phyloP scores from a whole-genome alignment of 2,329 filamentous ascomycete genomes.

The Scedosporium dehoogii region DNA sequence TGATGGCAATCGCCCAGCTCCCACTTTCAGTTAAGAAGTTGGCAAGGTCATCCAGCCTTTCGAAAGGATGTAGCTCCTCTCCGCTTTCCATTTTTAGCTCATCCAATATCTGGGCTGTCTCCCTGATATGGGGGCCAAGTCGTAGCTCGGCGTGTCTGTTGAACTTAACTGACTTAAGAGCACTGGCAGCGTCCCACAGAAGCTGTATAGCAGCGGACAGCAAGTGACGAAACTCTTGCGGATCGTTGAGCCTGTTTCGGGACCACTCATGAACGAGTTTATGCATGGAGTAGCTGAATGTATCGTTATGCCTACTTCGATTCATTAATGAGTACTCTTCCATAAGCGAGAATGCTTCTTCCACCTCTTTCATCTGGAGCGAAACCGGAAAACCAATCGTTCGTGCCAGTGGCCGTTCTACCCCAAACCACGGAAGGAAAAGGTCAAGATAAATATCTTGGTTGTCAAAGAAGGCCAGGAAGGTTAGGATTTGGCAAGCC shows the following conservation, averaged over 20 bases:
- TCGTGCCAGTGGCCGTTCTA: background rate
- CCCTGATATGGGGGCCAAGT: background rate
- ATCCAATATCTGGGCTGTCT: background rate
- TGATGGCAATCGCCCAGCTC: too few relatives aligned
- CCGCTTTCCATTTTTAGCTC: background rate
- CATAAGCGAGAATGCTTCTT: background rate
- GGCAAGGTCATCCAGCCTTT: too few relatives aligned
- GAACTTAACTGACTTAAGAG: background rate
- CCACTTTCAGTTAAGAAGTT: too few relatives aligned
- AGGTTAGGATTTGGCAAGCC: background rate
- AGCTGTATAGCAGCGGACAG: background rate
- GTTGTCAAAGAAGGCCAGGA: slow-evolving; percentile 1
- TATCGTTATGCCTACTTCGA: background rate
- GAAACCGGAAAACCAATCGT: background rate
- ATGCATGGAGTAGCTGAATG: background rate
- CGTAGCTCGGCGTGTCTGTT: background rate
- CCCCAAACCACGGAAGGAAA: background rate
- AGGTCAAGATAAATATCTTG: background rate
- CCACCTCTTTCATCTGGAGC: background rate
- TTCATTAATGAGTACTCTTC: background rate
- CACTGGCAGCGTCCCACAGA: background rate
- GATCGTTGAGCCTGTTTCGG: background rate
- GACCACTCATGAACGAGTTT: background rate
- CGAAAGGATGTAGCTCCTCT: too few relatives aligned
- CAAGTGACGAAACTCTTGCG: background rate